phyloP scores from a whole-genome alignment of 192 early-diverging fungal species.

The Coemansia sp. region DNA sequence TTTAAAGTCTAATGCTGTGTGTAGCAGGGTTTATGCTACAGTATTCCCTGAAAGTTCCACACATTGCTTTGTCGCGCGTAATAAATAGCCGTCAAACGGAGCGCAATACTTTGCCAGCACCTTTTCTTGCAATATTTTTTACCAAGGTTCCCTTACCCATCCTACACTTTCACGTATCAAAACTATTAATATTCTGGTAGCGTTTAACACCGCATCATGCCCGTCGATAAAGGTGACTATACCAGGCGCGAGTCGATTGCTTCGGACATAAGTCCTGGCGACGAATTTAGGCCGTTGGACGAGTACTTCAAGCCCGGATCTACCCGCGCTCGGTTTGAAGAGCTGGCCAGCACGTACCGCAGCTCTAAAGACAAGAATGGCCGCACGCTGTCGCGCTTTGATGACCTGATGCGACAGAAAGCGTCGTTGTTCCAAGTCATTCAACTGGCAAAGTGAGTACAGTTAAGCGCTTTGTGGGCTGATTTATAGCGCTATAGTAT shows the following conservation, averaged over 20 bases:
- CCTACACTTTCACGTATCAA: neutral
- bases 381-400: slow-evolving; percentile 14
- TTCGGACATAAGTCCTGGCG: slow-evolving; percentile 36
- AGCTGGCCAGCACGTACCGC: slow-evolving; percentile 45
- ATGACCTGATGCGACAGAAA: slow-evolving; percentile 13
- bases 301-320: slow-evolving; percentile 38
- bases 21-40: too few species aligned
- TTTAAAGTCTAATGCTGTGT: too few species aligned
- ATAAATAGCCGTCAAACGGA: too few species aligned
- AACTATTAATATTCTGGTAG: neutral
- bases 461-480: neutral
- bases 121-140: too few species aligned
- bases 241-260: slow-evolving; percentile 18
- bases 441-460: slow-evolving; percentile 16
- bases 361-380: slow-evolving; percentile 22
- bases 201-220: too few species aligned
- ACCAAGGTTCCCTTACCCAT: too few species aligned
- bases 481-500: neutral
- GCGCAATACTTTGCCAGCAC: too few species aligned
- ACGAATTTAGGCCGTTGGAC: slow-evolving; percentile 14
- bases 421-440: slow-evolving; percentile 23
- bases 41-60: too few species aligned
- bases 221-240: neutral
- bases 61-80: too few species aligned
- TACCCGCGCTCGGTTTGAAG: slow-evolving; percentile 44